Evolutionary conservation across 2,329 filamentous ascomycete genomes (phyloP).

Genomic region (Elsinoe fawcettii): DNA sequence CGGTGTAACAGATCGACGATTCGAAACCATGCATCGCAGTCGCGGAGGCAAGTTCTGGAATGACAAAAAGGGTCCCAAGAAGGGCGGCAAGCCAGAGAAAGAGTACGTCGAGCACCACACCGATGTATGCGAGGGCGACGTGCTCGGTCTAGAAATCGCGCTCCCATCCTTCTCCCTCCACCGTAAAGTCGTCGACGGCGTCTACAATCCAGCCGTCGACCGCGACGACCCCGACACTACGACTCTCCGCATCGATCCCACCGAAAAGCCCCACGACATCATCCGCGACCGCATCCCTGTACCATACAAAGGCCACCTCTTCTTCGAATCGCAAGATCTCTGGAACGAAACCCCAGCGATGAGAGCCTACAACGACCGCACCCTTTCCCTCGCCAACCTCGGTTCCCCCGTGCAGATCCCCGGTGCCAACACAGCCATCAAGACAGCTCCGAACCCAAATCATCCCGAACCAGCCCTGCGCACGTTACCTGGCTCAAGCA

Average conservation of each 20-base stretch:
- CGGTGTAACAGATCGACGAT: slow-evolving; percentile 78
- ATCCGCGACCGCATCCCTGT: slow-evolving; percentile 94
- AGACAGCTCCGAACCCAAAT: slow-evolving; percentile 60
- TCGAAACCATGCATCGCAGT: slow-evolving; percentile 89
- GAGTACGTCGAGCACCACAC: slow-evolving; percentile 14
- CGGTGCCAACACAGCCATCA: slow-evolving; percentile 34
- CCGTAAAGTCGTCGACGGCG: slow-evolving; percentile 76
- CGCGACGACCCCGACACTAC: slow-evolving; percentile 46
- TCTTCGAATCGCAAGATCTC: slow-evolving; percentile 90
- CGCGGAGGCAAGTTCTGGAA: slow-evolving; percentile 77
- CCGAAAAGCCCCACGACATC: slow-evolving; percentile 58
- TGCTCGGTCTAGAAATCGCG: slow-evolving; percentile 87
- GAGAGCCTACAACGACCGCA: slow-evolving; percentile 53
- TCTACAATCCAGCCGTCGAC: slow-evolving; percentile 82
- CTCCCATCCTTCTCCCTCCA: slow-evolving; percentile 80
- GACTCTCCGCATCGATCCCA: slow-evolving; percentile 29
- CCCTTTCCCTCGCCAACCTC: slow-evolving; percentile 53
- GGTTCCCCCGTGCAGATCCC: slow-evolving; percentile 49
- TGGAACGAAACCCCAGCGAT: slow-evolving; percentile 72
- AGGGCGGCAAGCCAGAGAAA: slow-evolving; percentile 31
- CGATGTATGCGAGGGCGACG: slow-evolving; percentile 78
- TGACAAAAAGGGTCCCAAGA: slow-evolving; percentile 27
- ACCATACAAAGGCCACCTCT: slow-evolving; percentile 84
- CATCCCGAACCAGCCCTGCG: slow-evolving; percentile 68
- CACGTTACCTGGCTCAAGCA: slow-evolving; percentile 75